phyloP scores from a whole-genome alignment of 306 rosid species.

The Acacia crassicarpa region DNA sequence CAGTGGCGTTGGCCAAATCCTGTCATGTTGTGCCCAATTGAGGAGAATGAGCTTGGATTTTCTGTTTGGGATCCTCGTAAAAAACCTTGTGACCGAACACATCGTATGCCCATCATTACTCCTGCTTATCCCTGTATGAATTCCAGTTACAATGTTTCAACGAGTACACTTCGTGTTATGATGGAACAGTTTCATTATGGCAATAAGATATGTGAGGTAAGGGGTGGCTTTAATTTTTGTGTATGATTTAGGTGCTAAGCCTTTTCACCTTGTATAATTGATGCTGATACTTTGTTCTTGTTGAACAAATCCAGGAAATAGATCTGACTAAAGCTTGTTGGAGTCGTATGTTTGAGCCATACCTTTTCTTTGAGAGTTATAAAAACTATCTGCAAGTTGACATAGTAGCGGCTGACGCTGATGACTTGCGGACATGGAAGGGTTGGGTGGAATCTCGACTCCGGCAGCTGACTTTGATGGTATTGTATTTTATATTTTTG shows the following conservation, averaged over 20 bases:
- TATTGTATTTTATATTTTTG: slow-evolving; percentile 3
- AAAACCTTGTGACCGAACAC: slow-evolving; percentile 82
- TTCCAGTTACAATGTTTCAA: slow-evolving; percentile 89
- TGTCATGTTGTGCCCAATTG: slow-evolving; percentile 83
- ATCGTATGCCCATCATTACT: slow-evolving; percentile 93
- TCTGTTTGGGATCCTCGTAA: slow-evolving; percentile 89
- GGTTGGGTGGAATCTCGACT: slow-evolving; percentile 99
- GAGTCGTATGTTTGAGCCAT: slow-evolving; percentile 78
- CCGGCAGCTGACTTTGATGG: slow-evolving; percentile 75
- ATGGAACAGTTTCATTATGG: slow-evolving; percentile 85
- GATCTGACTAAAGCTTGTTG: slow-evolving; percentile 68
- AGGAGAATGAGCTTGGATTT: slow-evolving; percentile 88
- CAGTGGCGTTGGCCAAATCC: slow-evolving; percentile 99
- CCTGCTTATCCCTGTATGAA: slow-evolving; percentile 99
- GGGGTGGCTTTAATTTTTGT: slow-evolving; percentile 3
- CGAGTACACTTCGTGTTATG: slow-evolving; percentile 91
- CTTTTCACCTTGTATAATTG: neutral
- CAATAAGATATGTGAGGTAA: slow-evolving; percentile 77
- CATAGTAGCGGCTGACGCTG: slow-evolving; percentile 75
- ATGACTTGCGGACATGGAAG: slow-evolving; percentile 83
- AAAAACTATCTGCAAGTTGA: slow-evolving; percentile 90
- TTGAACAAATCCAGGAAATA: slow-evolving; percentile 57
- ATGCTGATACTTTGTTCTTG: slow-evolving; percentile 10
- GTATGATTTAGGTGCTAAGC: neutral
- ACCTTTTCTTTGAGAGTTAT: slow-evolving; percentile 81